These are phyloP conservation scores for Schizonepeta tenuifolia DNA, from an alignment of 257 asterid species.

Conservation along the genomic window DNA sequence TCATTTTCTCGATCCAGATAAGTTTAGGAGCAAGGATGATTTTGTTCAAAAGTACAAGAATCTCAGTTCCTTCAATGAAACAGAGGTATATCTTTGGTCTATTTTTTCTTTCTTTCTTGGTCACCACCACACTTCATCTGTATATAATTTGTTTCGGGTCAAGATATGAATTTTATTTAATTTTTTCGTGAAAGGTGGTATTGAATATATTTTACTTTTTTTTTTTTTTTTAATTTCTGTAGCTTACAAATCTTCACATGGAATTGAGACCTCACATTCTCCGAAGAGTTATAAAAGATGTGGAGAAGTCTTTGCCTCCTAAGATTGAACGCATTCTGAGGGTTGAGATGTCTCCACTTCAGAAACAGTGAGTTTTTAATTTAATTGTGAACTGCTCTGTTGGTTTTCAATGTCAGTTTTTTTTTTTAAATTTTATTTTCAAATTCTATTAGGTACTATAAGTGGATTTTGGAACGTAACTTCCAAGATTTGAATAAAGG, in stretches of 20 bases:
- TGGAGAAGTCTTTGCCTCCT: conserved; percentile 99
- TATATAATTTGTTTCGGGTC: background rate
- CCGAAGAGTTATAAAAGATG: conserved; percentile 97
- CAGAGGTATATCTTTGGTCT: conserved; percentile 60
- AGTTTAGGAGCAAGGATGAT: conserved; percentile 89
- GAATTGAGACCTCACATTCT: conserved; percentile 99
- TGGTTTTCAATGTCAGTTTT: conserved; percentile 3
- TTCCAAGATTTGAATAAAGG: conserved; percentile 98
- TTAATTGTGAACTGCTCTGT: conserved; percentile 2
- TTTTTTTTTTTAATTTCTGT: conserved; percentile 25
- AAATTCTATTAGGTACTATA: conserved; percentile 71
- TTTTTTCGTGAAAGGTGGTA: background rate
- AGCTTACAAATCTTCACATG: conserved; percentile 98
- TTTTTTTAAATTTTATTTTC: background rate
- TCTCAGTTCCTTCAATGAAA: conserved; percentile 89
- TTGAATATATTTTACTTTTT: background rate
- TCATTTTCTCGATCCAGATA: conserved; percentile 95
- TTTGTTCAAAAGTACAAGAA: conserved; percentile 93
- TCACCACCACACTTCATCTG: conserved; percentile 8
- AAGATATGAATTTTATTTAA: background rate
- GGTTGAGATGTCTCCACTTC: conserved; percentile 99
- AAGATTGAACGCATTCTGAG: conserved; percentile 97
- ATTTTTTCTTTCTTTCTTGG: background rate
- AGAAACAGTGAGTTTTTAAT: conserved; percentile 77
- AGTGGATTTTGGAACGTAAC: conserved; percentile 99